Conservation (phyloP, 2,329 filamentous ascomycete genomes). For the Torrubiella hemipterigena region DNA sequence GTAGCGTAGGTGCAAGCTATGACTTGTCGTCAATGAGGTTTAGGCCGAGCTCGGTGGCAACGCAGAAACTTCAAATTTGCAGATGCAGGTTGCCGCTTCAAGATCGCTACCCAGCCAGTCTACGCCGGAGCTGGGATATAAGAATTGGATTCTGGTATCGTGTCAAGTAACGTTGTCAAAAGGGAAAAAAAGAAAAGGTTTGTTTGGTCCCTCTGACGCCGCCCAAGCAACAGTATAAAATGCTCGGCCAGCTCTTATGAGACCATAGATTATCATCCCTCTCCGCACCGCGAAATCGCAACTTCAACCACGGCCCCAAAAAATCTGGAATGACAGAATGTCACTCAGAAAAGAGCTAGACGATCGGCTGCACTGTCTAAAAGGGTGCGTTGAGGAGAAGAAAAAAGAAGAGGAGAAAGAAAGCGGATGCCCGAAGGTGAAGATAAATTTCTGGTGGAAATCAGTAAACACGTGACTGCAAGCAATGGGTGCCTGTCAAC, state of each 20-base stretch:
- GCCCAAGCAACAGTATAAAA: constrained; percentile 21
- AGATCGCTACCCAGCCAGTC: no score
- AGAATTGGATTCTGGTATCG: not conserved
- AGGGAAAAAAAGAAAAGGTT: constrained; percentile 7
- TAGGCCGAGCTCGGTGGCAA: no score
- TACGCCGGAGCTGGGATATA: no score
- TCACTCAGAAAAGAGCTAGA: constrained; percentile 42
- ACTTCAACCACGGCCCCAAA: constrained; percentile 50
- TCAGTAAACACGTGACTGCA: no score
- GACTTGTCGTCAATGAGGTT: no score
- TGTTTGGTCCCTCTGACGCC: constrained; percentile 31
- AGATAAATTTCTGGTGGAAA: no score
- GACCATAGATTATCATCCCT: constrained; percentile 36
- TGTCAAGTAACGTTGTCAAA: not conserved
- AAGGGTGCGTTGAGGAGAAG: constrained; percentile 53
- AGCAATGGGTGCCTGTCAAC: no score
- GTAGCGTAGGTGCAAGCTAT: no score
- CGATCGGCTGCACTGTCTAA: constrained; percentile 80
- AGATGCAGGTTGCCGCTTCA: no score
- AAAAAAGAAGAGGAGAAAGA: constrained; percentile 22
- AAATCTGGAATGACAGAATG: constrained; percentile 56
- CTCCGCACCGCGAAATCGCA: constrained; percentile 49
- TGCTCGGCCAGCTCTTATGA: constrained; percentile 48
- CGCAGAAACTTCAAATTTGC: no score
- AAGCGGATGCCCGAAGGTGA: no score